Percentiles rank a stretch among this genome's conserved stretches.
phyloP scores from a whole-genome alignment of 257 asterid genomes.

The Jaltomata sinuosa region DNA sequence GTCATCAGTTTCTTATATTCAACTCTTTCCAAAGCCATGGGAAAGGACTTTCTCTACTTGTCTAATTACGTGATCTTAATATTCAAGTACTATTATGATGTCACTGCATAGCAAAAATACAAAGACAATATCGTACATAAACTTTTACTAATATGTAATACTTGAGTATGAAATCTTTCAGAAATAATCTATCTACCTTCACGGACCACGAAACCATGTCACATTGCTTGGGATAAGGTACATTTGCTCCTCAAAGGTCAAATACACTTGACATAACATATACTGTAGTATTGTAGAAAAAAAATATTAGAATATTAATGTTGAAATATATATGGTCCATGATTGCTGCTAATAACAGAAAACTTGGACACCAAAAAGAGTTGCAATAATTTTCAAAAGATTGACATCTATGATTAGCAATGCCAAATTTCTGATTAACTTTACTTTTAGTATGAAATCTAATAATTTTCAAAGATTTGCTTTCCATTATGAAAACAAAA shows the following conservation, averaged over 20 bases:
- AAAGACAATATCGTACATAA: background rate
- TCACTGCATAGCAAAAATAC: background rate
- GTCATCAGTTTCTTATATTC: background rate
- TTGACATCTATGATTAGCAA: background rate
- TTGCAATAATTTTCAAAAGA: background rate
- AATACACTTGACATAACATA: background rate
- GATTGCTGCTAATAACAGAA: background rate
- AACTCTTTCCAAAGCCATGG: background rate
- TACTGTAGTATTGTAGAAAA: background rate
- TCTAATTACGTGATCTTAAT: background rate
- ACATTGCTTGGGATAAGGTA: too few species aligned
- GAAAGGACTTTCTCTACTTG: background rate
- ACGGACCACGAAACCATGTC: too few species aligned
- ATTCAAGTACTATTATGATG: background rate
- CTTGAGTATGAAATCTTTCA: too few species aligned
- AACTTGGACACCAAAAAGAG: background rate
- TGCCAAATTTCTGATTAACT: background rate
- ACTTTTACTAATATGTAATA: too few species aligned
- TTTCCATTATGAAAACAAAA: background rate
- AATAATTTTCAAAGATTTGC: background rate
- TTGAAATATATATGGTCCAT: background rate
- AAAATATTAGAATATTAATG: background rate
- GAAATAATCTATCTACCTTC: too few species aligned
- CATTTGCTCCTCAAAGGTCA: background rate
- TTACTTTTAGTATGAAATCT: background rate